Percentiles rank a stretch among this genome's conserved stretches.
Evolutionary conservation across 2,329 filamentous ascomycete species (phyloP).

Genomic region (Diplocarpon rosae): DNA sequence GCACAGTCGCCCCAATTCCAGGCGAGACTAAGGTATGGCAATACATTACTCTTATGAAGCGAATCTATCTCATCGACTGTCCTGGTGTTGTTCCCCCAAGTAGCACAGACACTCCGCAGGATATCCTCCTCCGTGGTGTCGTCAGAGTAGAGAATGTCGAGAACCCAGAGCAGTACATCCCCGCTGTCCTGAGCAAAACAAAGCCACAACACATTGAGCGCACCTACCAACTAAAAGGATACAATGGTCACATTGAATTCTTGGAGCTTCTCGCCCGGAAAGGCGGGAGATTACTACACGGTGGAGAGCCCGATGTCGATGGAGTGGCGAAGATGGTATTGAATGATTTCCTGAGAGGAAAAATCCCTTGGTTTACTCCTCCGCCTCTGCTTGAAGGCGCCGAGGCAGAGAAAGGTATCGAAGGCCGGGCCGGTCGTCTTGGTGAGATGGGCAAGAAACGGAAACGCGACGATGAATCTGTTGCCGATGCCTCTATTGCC

Average conservation of each 20-base stretch:
- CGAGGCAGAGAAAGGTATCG: slow-evolving; percentile 40
- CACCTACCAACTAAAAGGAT: slow-evolving; percentile 81
- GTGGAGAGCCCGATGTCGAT: slow-evolving; percentile 90
- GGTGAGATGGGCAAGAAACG: slow-evolving; percentile 85
- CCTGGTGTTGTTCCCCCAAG: slow-evolving; percentile 92
- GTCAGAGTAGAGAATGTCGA: slow-evolving; percentile 94
- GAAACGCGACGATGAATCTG: slow-evolving; percentile 44
- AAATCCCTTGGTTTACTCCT: slow-evolving; percentile 91
- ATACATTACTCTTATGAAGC: slow-evolving; percentile 90
- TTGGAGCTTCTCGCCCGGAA: slow-evolving; percentile 81
- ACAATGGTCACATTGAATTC: slow-evolving; percentile 68
- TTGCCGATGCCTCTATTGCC: slow-evolving; percentile 31
- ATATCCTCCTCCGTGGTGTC: slow-evolving; percentile 82
- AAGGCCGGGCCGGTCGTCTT: slow-evolving; percentile 64
- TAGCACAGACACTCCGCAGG: slow-evolving; percentile 69
- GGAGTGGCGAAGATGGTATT: slow-evolving; percentile 94
- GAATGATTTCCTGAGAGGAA: slow-evolving; percentile 91
- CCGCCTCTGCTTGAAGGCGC: slow-evolving; percentile 50
- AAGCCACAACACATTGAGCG: slow-evolving; percentile 83
- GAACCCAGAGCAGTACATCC: slow-evolving; percentile 91
- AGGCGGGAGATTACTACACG: slow-evolving; percentile 73
- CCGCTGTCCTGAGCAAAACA: slow-evolving; percentile 66
- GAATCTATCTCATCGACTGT: slow-evolving; percentile 92
- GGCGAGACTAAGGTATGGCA: slow-evolving; percentile 98
- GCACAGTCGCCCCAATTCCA: slow-evolving; percentile 85